Evolutionary conservation across 129 eudicot genomes (phyloP).

Genomic region (Helianthus annuus): HanXRQr2.0-SUNRISE NC_035446.2:133684279-133684778

Average conservation of each 20-base stretch:
- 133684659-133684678: conserved; percentile 94
- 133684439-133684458: conserved; percentile 92
- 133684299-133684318: conserved; percentile 73
- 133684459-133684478: conserved; percentile 99
- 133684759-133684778: conserved; percentile 68
- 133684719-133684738: conserved; percentile 53
- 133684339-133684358: conserved; percentile 96
- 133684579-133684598: conserved; percentile 16
- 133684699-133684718: conserved; percentile 68
- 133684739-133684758: conserved; percentile 52
- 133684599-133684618: conserved; percentile 87
- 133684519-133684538: conserved; percentile 52
- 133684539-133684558: conserved; percentile 2
- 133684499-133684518: conserved; percentile 82
- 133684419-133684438: conserved; percentile 74
- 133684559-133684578: neutral
- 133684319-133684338: conserved; percentile 85
- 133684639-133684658: conserved; percentile 85
- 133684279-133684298: conserved; percentile 73
- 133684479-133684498: conserved; percentile 87
- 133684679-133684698: conserved; percentile 95
- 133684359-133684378: conserved; percentile 87
- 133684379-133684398: conserved; percentile 74
- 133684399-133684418: conserved; percentile 89
- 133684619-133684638: conserved; percentile 89